Evolutionary conservation across 2,329 filamentous ascomycete genomes (phyloP), one percentile per base, ranked within the genome.

Genomic region (Colletotrichum eremochloae): DNA sequence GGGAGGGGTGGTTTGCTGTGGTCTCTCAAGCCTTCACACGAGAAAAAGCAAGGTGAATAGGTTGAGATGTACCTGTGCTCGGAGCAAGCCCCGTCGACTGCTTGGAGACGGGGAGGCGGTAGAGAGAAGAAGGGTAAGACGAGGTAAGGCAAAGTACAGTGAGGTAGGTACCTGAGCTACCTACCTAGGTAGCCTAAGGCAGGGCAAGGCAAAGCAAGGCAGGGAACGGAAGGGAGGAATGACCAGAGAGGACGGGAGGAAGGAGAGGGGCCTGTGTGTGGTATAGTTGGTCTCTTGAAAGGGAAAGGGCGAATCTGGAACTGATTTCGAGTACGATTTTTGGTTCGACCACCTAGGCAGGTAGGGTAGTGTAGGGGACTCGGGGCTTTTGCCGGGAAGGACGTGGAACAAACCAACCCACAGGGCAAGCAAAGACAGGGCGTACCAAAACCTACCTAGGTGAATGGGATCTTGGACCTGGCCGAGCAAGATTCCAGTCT

Each of bases 241-340:
- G 42, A 57, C 64, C 68, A 55, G 66, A 48, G 58, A 24, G 50
- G 62, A 55, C 38, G 57, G 50, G 62, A 55, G 46, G 57, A 53
- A 58, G 44, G 53, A 63, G 65, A 60, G n/a, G 36, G 61, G 44
- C 24, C 44, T 46, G 44, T 46, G 44, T 46, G 60, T 48, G 40
- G 38, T 40, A 8, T 29, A 50, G 44, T n/a, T 52, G 58, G 53
- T 56, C 40, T 65, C 55, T 64, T 53, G 53, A 65, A 69, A 64
- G 66, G 60, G n/a, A 44, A 72, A 69, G 66, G 55, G 60, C 60
- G 53, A 58, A 69, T 72, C 66, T 72, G 66, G 57, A 55, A 65
- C 55, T 55, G 66, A 69, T 72, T 55, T 64, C 53, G 68, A 72
- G 66, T 57, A 55, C 46, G 60, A 46, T 57, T 68, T 24, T 55